Conservation (phyloP, 768 basidiomycete genomes). For the Xerocomellus chrysenteron region DNA sequence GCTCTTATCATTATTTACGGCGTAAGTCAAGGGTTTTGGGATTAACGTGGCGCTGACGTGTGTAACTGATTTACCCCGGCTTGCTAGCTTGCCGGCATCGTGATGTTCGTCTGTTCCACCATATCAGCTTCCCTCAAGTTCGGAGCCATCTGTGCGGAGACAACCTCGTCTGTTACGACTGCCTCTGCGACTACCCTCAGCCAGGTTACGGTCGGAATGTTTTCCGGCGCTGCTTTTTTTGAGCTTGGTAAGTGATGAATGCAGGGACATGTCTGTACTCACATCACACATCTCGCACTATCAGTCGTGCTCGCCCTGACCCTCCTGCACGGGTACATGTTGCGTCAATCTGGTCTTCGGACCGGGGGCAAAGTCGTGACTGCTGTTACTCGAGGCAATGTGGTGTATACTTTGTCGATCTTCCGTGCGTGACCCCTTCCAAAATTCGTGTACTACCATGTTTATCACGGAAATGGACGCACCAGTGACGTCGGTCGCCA, state of each 20-base stretch:
- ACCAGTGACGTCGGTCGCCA: conserved; percentile 1
- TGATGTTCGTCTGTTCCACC: conserved; percentile 1
- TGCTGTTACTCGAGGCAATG: conserved; percentile 4
- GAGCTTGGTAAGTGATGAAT: conserved; percentile 7
- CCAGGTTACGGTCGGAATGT: conserved; percentile 3
- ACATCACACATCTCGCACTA: neutral
- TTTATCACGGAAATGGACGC: neutral
- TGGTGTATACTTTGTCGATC: conserved; percentile 6
- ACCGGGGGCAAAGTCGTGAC: neutral
- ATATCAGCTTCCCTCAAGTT: conserved; percentile 7
- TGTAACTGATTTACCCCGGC: neutral
- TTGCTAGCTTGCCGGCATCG: neutral
- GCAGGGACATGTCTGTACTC: neutral
- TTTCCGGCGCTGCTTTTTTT: conserved; percentile 10
- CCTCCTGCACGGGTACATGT: neutral
- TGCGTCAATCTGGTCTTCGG: neutral
- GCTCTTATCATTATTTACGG: neutral
- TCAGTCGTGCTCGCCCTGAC: conserved; percentile 10
- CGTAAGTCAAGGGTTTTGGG: neutral
- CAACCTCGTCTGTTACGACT: neutral
- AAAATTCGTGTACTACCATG: neutral
- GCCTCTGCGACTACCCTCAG: conserved; percentile 2
- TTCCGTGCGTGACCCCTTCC: conserved; percentile 3
- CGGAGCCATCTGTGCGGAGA: conserved; percentile 1
- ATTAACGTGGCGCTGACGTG: neutral